Percentiles rank a stretch among this genome's conserved stretches.
Conservation (phyloP, 2,329 filamentous ascomycete genomes). For the Cercospora canescens region DNA sequence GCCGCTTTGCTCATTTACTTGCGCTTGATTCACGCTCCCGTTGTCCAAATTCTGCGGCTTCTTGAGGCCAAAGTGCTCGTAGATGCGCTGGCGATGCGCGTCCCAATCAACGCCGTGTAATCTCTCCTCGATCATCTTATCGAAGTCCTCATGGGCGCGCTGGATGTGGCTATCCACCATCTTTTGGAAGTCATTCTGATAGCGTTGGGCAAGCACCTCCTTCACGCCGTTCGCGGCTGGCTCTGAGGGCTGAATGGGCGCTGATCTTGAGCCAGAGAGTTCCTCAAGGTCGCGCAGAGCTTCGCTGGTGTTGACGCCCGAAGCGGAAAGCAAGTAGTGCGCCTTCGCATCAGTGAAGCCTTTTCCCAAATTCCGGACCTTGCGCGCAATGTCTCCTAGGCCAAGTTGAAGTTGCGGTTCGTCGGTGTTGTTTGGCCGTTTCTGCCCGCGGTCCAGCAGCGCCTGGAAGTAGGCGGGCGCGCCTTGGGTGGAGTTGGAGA, state of each 20-base stretch:
- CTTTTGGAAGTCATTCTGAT: constrained; percentile 65
- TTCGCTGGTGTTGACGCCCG: constrained; percentile 83
- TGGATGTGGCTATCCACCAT: constrained; percentile 54
- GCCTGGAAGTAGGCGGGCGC: constrained; percentile 64
- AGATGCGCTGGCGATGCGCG: constrained; percentile 86
- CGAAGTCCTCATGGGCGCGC: constrained; percentile 86
- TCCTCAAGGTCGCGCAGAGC: constrained; percentile 75
- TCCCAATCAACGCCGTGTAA: constrained; percentile 90
- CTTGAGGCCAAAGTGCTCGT: constrained; percentile 89
- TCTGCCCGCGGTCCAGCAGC: constrained; percentile 63
- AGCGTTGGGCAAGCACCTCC: constrained; percentile 31
- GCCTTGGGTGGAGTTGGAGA: constrained; percentile 16
- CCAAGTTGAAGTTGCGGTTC: constrained; percentile 89
- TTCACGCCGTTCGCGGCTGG: constrained; percentile 29
- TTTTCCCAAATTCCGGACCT: constrained; percentile 75
- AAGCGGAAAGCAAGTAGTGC: constrained; percentile 91
- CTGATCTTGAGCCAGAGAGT: constrained; percentile 26
- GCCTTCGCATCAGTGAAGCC: constrained; percentile 56
- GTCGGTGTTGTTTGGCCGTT: constrained; percentile 67
- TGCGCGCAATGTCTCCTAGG: constrained; percentile 77
- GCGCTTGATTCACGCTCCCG: constrained; percentile 31
- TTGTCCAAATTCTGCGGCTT: constrained; percentile 40
- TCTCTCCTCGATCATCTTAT: constrained; percentile 90
- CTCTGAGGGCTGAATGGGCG: constrained; percentile 13
- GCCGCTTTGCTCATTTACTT: constrained; percentile 37